These are phyloP conservation scores for Pseudonectria buxi DNA, from an alignment of 2,329 filamentous ascomycete genomes.

Conservation along the genomic window DNA sequence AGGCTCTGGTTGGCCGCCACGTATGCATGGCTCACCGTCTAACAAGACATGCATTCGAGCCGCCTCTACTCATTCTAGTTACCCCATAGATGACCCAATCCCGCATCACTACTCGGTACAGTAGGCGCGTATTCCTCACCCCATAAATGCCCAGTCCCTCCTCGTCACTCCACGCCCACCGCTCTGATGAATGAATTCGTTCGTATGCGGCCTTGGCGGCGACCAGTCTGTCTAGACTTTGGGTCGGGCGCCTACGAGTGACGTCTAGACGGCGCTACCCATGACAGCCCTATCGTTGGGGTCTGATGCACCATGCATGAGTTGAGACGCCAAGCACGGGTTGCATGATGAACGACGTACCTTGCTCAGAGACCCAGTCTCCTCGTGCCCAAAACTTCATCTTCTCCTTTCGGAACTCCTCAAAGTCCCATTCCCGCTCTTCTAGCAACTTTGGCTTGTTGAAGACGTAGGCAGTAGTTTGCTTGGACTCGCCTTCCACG, in stretches of 20 bases:
- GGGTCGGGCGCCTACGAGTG: conserved; percentile 12
- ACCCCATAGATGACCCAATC: too few relatives aligned
- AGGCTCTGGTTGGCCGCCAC: too few relatives aligned
- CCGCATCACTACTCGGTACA: too few relatives aligned
- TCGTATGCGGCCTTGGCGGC: conserved; percentile 7
- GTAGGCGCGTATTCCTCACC: too few relatives aligned
- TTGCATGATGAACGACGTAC: conserved; percentile 17
- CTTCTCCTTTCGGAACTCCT: conserved; percentile 73
- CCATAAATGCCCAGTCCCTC: too few relatives aligned
- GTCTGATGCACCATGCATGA: conserved; percentile 13
- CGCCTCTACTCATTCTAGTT: too few relatives aligned
- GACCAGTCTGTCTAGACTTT: conserved; percentile 5
- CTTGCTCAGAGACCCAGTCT: conserved; percentile 37
- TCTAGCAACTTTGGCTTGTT: conserved; percentile 50
- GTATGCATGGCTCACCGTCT: too few relatives aligned
- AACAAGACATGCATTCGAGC: too few relatives aligned
- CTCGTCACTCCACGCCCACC: too few relatives aligned
- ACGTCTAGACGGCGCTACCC: conserved; percentile 4
- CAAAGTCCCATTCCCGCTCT: conserved; percentile 78
- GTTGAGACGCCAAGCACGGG: background rate
- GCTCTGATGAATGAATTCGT: too few relatives aligned
- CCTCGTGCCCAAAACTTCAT: conserved; percentile 47
- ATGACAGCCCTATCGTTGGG: conserved; percentile 12
- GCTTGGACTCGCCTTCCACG: conserved; percentile 39
- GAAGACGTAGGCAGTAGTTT: conserved; percentile 62